These are phyloP conservation scores for Paspalum notatum DNA, from an alignment of 176 grass and related monocot genomes.

Conservation along the genomic window DNA sequence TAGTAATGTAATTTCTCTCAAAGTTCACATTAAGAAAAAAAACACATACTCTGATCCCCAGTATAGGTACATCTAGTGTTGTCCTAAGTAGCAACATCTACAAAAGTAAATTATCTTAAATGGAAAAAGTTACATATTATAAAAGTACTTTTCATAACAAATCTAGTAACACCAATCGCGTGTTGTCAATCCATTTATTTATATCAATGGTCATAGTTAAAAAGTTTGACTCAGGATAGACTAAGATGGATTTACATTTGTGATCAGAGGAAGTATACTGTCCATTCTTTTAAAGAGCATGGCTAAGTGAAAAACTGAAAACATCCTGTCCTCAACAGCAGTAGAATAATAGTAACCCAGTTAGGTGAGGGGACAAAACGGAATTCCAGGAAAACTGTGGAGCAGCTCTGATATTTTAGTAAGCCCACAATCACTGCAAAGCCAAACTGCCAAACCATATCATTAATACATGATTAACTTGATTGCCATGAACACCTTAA, in stretches of 20 bases:
- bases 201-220: no score
- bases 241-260: no score
- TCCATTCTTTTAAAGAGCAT: constrained; percentile 19
- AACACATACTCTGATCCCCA: neutral
- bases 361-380: neutral
- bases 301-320: neutral
- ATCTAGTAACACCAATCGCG: no score
- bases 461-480: constrained; percentile 33
- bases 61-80: no score
- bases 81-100: no score
- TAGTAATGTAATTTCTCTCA: neutral
- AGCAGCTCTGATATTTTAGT: neutral
- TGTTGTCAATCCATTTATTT: no score
- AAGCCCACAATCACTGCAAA: constrained; percentile 1
- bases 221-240: no score
- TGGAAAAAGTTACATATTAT: no score
- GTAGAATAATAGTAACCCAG: constrained; percentile 12
- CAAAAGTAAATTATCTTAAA: no score
- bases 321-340: neutral
- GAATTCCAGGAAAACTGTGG: neutral
- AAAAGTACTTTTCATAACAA: no score
- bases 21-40: neutral
- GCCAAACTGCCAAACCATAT: no score
- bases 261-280: neutral
- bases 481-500: neutral